A percentile compares a stretch with the other conserved stretches of the same genome.
phyloP scores from a whole-genome alignment of 1,284 basidiomycete genomes.

The Termitomyces sp. region DNA sequence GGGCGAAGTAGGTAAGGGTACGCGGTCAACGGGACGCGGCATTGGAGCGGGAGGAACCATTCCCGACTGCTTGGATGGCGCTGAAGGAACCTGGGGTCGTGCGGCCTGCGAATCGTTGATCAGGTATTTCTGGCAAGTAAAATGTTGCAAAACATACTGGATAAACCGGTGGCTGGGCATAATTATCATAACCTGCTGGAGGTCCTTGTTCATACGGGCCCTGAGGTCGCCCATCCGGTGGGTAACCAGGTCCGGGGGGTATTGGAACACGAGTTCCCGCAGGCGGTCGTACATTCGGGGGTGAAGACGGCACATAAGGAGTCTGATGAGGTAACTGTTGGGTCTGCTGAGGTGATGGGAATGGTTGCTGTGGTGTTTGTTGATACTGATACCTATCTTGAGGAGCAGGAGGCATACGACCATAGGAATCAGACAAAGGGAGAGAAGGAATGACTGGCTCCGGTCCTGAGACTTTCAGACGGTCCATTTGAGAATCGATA shows the following conservation, averaged over 20 bases:
- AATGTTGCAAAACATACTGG: conserved; percentile 17
- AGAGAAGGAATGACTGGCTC: conserved; percentile 27
- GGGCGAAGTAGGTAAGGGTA: conserved; percentile 25
- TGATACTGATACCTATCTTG: conserved; percentile 35
- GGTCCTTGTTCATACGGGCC: conserved; percentile 29
- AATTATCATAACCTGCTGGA: conserved; percentile 26
- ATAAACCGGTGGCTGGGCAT: conserved; percentile 22
- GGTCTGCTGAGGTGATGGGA: conserved; percentile 21
- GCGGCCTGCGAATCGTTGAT: conserved; percentile 10
- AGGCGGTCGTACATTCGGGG: conserved; percentile 37
- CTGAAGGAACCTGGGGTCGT: conserved; percentile 24
- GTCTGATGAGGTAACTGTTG: conserved; percentile 21
- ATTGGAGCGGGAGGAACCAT: conserved; percentile 18
- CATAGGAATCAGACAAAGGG: conserved; percentile 33
- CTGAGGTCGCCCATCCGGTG: conserved; percentile 30
- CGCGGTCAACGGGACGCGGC: conserved; percentile 25
- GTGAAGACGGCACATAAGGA: conserved; percentile 26
- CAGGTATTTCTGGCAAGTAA: not conserved
- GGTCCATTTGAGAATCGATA: conserved; percentile 40
- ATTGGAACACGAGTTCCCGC: conserved; percentile 42
- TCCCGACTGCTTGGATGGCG: conserved; percentile 22
- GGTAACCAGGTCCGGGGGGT: conserved; percentile 31
- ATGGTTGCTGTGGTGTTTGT: conserved; percentile 25
- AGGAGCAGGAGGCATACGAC: conserved; percentile 23
- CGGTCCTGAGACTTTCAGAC: conserved; percentile 41